Base-by-base conservation (phyloP, 305 asterid genomes). In the Fraxinus greggii region DNA sequence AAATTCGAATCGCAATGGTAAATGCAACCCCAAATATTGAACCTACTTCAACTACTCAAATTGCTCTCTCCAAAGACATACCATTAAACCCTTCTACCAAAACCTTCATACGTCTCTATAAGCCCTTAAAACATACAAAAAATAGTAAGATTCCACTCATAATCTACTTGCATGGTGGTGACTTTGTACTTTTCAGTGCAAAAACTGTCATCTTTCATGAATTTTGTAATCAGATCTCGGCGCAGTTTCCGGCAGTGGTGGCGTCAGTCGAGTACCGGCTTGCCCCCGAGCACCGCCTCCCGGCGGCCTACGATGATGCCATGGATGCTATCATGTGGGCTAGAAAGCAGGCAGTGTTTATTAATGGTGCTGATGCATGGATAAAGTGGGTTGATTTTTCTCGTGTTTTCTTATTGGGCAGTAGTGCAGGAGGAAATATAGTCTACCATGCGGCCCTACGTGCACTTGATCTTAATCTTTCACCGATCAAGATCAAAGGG, bases 201-300 rank as follows among this genome's bases (percentile, higher is more conserved):
- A 29, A 83, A 0, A 40, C 90, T 0, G 10, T 23, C 6, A 0
- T 83, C 0, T 87, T 87, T 78, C 89, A 86, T 83, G 13, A 77
- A 9, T 79, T 81, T 0, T 89, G 92, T 63, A 24, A 78, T 48
- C 72, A 54, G 0, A 89, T 85, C 70, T 86, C 93, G 10, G 87
- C 85, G 0, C 83, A 86, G 42, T 3, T 69, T 26, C 93, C 97
- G 1, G 97, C 97, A 12, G 35, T 92, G 13, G 74, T 92, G 77
- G 92, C 89, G 77, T 87, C 93, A 28, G 84, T 92, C 8, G 93
- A 90, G 54, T 91, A 90, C 87, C 92, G 97, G 1, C 91, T 89
- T 0, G 92, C 93, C 0, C 97, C 97, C 8, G 95, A 92, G 36
- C 82, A 92, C 81, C 97, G 93, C 48, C 95, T 92, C 76, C 95